These are phyloP conservation scores for Beta macrorhiza DNA, from an alignment of 179 eudicot genomes.

Conservation along the genomic window DNA sequence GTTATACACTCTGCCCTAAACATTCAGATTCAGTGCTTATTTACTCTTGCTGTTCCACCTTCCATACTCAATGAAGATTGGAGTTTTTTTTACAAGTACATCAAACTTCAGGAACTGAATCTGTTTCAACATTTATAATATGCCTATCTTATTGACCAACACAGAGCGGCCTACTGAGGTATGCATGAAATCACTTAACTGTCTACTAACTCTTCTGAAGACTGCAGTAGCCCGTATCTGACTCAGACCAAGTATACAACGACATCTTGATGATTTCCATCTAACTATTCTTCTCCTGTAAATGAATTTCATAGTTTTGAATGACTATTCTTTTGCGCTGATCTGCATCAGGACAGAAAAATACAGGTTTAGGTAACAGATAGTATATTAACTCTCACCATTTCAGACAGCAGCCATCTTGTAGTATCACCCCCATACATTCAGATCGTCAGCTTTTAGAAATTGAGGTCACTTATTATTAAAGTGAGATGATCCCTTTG, in stretches of 20 bases:
- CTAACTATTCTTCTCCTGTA: neutral
- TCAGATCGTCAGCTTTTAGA: no score
- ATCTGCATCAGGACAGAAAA: slow-evolving; percentile 25
- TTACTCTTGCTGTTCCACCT: no score
- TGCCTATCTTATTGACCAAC: neutral
- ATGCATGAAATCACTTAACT: neutral
- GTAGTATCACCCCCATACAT: neutral
- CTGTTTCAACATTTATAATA: neutral
- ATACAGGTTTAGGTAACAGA: neutral
- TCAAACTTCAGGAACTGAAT: no score
- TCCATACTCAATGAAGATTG: no score
- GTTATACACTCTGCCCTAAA: no score
- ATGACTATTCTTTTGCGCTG: slow-evolving; percentile 4
- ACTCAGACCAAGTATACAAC: neutral
- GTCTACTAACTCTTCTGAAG: neutral
- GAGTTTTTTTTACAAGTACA: no score
- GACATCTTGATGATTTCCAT: neutral
- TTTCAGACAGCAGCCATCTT: neutral
- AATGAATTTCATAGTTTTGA: slow-evolving; percentile 24
- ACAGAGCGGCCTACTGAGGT: neutral
- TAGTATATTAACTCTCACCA: neutral
- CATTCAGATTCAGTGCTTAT: no score
- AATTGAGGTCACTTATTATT: no score
- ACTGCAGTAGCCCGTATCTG: neutral
- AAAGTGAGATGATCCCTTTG: no score